These are phyloP conservation scores for Fusarium marasasianum DNA, from an alignment of 2,329 filamentous ascomycete genomes.

Conservation along the genomic window DNA sequence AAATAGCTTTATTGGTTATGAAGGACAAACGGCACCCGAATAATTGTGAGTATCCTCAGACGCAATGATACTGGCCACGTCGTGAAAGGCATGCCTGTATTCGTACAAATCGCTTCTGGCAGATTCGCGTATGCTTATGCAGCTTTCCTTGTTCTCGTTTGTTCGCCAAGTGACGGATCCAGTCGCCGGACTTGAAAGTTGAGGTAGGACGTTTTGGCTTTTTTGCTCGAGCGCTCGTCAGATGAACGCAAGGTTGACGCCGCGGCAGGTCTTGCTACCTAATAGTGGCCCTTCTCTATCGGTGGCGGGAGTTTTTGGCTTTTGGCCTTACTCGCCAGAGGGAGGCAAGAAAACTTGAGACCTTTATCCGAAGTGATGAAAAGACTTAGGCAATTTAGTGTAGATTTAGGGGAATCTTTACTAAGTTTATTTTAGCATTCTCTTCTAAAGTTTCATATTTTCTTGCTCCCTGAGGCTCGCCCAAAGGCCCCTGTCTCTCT, in stretches of 20 bases:
- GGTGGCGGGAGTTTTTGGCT: neutral
- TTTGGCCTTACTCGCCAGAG: neutral
- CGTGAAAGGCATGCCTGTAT: constrained; percentile 9
- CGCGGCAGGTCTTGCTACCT: neutral
- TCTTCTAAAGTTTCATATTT: too few species aligned
- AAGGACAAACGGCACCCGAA: neutral
- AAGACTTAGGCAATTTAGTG: too few species aligned
- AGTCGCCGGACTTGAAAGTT: neutral
- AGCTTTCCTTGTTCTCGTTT: constrained; percentile 21
- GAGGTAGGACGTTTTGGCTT: constrained; percentile 2
- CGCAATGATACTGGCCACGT: constrained; percentile 1
- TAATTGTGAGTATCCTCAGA: neutral
- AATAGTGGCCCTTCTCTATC: neutral
- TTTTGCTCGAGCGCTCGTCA: constrained; percentile 17
- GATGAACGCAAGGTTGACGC: constrained; percentile 33
- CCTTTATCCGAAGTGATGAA: too few species aligned
- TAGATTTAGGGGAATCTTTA: too few species aligned
- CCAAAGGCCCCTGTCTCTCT: neutral
- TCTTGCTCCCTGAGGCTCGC: too few species aligned
- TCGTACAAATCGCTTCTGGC: neutral
- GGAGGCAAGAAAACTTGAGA: too few species aligned
- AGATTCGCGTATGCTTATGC: constrained; percentile 18
- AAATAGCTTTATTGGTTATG: constrained; percentile 11
- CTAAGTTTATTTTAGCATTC: too few species aligned
- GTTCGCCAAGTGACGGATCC: constrained; percentile 5